A percentile compares a stretch with the other conserved stretches of the same genome.
These are phyloP conservation scores for Eleusine coracana DNA, from an alignment of 176 grass and related monocot genomes.

Conservation along the genomic window DNA sequence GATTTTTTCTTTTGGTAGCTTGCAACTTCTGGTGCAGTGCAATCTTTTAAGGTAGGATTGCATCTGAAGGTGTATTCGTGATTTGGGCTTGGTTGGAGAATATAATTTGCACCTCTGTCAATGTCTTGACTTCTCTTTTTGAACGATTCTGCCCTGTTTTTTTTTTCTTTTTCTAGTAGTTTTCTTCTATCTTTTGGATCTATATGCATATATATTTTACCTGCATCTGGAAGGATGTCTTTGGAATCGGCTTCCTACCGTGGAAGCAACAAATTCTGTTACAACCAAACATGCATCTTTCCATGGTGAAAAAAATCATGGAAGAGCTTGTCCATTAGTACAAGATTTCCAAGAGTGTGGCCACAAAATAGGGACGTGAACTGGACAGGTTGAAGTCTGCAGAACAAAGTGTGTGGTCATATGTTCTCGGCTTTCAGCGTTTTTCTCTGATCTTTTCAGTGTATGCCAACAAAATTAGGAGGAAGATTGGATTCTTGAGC, in stretches of 20 bases:
- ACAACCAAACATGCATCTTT: background rate
- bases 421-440: background rate
- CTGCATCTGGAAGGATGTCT: background rate
- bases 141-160: background rate
- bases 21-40: slow-evolving; percentile 31
- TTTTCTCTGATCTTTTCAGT: background rate
- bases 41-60: background rate
- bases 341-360: background rate
- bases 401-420: background rate
- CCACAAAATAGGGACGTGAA: slow-evolving; percentile 28
- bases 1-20: background rate
- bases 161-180: background rate
- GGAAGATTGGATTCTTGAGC: no score
- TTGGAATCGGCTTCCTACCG: background rate
- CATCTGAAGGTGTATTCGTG: slow-evolving; percentile 12
- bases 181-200: background rate
- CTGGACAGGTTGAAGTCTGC: background rate
- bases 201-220: background rate
- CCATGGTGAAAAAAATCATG: background rate
- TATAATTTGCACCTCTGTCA: background rate
- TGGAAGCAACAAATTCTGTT: background rate
- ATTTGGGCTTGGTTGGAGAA: background rate
- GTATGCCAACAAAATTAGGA: no score
- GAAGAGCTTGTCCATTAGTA: background rate
- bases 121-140: background rate